Evolutionary conservation across 257 asterid species (phyloP).

Genomic region (Craterostigma plantagineum): DNA sequence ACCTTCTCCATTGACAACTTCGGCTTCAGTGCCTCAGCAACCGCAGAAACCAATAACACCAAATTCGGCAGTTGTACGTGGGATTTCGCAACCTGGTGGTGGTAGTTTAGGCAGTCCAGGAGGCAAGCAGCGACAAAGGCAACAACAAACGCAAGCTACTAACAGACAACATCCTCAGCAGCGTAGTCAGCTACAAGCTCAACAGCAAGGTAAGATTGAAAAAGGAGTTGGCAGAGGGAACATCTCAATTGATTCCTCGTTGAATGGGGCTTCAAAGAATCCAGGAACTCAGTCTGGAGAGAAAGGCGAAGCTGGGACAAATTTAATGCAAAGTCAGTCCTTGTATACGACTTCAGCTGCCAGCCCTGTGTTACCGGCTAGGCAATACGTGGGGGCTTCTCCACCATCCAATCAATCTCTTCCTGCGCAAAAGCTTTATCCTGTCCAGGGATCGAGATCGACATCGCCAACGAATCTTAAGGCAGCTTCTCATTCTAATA

Average conservation of each 20-base stretch:
- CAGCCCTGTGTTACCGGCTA: constrained; percentile 28
- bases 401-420: constrained; percentile 32
- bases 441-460: no score
- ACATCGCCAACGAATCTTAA: constrained; percentile 32
- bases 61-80: constrained; percentile 3
- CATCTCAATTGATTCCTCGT: constrained; percentile 31
- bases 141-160: neutral
- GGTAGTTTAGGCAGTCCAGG: constrained; percentile 6
- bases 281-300: constrained; percentile 25
- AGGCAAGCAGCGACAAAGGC: no score
- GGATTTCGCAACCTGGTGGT: no score
- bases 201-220: constrained; percentile 42
- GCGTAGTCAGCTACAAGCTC: constrained; percentile 37
- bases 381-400: constrained; percentile 16
- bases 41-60: constrained; percentile 54
- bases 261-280: constrained; percentile 45
- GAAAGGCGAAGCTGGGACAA: constrained; percentile 29
- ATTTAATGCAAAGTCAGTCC: constrained; percentile 32
- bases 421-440: constrained; percentile 42
- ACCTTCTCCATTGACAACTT: constrained; percentile 31
- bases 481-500: constrained; percentile 30
- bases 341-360: constrained; percentile 24
- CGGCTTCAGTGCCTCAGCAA: constrained; percentile 38
- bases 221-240: constrained; percentile 69
- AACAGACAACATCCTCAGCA: constrained; percentile 38